A percentile compares a stretch with the other conserved stretches of the same genome.
Evolutionary conservation across 1,284 basidiomycete genomes (phyloP).

Genomic region (Afroboletus lepidellus): DNA sequence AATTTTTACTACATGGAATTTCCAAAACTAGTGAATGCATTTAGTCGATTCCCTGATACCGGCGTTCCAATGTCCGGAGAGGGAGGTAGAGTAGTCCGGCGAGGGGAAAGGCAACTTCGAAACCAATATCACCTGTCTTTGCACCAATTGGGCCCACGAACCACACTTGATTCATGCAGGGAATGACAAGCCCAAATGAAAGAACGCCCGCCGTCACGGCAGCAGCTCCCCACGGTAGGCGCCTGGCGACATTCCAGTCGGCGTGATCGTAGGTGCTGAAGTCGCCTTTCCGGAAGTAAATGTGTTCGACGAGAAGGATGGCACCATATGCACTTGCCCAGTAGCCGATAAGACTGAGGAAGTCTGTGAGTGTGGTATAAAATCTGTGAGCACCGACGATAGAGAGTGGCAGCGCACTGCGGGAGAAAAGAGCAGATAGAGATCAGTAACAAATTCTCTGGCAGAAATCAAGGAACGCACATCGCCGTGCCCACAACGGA

Average conservation of each 20-base stretch:
- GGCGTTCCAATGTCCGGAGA: slow-evolving; percentile 50
- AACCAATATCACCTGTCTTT: slow-evolving; percentile 74
- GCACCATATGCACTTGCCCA: slow-evolving; percentile 62
- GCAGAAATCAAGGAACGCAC: slow-evolving; percentile 40
- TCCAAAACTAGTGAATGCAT: not conserved
- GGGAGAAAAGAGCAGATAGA: not conserved
- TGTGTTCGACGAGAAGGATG: slow-evolving; percentile 63
- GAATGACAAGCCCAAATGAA: slow-evolving; percentile 60
- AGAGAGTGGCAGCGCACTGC: slow-evolving; percentile 51
- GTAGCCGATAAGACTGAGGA: slow-evolving; percentile 74
- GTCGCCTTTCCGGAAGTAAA: slow-evolving; percentile 55
- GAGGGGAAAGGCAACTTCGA: slow-evolving; percentile 63
- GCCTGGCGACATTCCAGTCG: slow-evolving; percentile 52
- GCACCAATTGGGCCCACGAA: slow-evolving; percentile 70
- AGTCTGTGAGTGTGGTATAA: slow-evolving; percentile 63
- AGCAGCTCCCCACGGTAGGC: slow-evolving; percentile 64
- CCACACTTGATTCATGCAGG: slow-evolving; percentile 72
- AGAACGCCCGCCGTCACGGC: slow-evolving; percentile 52
- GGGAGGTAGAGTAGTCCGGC: slow-evolving; percentile 57
- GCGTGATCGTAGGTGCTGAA: slow-evolving; percentile 50
- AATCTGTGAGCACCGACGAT: slow-evolving; percentile 70
- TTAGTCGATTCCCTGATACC: slow-evolving; percentile 27
- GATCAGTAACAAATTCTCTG: slow-evolving; percentile 11
- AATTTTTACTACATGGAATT: slow-evolving; percentile 12
- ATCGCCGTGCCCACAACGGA: slow-evolving; percentile 80